Percentiles rank a stretch among this genome's conserved stretches.
These are phyloP conservation scores for Leishmania braziliensis DNA, from an alignment of 208 protist species.

Conservation along the genomic window DNA sequence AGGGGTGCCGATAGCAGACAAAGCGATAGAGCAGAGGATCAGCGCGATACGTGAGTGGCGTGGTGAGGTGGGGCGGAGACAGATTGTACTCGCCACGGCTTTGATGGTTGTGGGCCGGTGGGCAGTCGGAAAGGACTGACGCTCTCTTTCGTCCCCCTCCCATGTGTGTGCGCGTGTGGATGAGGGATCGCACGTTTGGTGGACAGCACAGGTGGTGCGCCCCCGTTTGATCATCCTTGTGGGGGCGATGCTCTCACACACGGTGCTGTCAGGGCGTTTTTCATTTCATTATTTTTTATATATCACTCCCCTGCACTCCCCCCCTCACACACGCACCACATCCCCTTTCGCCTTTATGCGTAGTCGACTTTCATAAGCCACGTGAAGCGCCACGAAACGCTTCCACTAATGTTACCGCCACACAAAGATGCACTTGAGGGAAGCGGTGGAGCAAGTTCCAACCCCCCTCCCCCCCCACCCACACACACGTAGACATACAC, in stretches of 20 bases:
- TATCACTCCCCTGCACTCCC: not conserved
- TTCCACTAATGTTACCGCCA: conserved; percentile 1
- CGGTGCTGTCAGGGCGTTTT: not conserved
- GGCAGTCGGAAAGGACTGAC: not conserved
- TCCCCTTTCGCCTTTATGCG: not conserved
- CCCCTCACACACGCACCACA: not conserved
- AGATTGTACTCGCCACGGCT: not conserved
- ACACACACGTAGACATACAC: not conserved
- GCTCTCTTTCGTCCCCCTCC: not conserved
- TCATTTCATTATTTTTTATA: not conserved
- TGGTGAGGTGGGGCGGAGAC: not conserved
- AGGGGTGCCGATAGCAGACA: not conserved
- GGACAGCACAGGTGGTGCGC: not conserved
- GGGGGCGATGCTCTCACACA: not conserved
- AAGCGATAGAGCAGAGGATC: not conserved
- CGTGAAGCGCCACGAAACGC: not conserved
- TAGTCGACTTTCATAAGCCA: not conserved
- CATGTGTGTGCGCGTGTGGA: not conserved
- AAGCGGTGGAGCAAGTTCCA: not conserved
- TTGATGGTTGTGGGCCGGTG: not conserved
- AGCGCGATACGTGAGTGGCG: not conserved
- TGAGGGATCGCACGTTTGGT: not conserved
- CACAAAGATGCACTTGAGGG: not conserved
- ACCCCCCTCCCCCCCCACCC: not conserved
- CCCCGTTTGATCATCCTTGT: not conserved